These are phyloP conservation scores for Talaromyces sp. DNA, from an alignment of 2,329 filamentous ascomycete species.

Conservation along the genomic window DNA sequence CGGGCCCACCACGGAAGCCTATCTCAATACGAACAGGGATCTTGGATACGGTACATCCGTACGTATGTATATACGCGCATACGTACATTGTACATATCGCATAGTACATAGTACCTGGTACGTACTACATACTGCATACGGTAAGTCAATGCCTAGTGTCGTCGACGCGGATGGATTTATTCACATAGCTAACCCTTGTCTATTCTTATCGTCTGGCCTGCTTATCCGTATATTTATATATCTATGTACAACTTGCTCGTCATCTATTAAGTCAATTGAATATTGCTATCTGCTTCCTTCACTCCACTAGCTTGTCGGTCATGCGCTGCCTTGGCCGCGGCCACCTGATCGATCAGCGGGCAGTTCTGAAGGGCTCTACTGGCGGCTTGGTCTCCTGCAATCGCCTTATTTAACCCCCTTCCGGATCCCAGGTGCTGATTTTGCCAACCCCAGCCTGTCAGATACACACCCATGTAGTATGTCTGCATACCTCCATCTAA, in stretches of 20 bases:
- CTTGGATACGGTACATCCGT: not conserved
- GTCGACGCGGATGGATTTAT: not conserved
- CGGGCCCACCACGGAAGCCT: conserved; percentile 8
- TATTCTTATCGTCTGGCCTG: not conserved
- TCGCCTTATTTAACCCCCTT: conserved; percentile 42
- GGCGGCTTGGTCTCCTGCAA: conserved; percentile 47
- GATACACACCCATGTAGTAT: conserved; percentile 47
- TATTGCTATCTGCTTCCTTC: not conserved
- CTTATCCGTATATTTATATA: too few species aligned
- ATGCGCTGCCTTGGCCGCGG: conserved; percentile 31
- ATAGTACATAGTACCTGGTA: too few species aligned
- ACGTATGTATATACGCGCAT: too few species aligned
- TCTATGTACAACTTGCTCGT: too few species aligned
- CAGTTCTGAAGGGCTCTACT: conserved; percentile 39
- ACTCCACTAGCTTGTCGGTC: not conserved
- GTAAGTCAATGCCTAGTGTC: not conserved
- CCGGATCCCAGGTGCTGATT: conserved; percentile 46
- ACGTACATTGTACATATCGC: too few species aligned
- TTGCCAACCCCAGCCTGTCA: conserved; percentile 48
- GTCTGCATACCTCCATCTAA: conserved; percentile 38
- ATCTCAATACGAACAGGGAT: not conserved
- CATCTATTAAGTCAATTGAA: not conserved
- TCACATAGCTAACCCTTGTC: not conserved
- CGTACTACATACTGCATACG: not conserved
- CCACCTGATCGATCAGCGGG: conserved; percentile 39